Evolutionary conservation across 805 yeast species (phyloP).

Genomic region (Hanseniaspora opuntiae): DNA sequence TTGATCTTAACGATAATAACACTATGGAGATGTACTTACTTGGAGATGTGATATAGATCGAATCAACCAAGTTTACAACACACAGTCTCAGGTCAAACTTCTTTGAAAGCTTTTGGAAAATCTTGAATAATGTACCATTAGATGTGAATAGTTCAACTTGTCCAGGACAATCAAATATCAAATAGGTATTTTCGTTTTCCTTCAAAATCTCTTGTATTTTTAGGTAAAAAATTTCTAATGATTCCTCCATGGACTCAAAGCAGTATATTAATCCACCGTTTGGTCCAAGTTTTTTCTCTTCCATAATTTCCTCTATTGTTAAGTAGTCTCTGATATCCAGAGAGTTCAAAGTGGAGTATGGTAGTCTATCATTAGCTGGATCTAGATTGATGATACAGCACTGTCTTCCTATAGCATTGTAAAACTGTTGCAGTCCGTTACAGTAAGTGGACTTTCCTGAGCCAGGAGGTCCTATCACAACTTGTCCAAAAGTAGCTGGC

Average conservation of each 20-base stretch:
- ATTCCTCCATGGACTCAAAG: constrained; percentile 48
- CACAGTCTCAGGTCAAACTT: constrained; percentile 58
- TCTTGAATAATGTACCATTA: constrained; percentile 55
- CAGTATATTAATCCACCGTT: constrained; percentile 86
- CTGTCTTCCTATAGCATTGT: constrained; percentile 86
- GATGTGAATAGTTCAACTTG: constrained; percentile 92
- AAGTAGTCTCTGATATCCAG: constrained; percentile 68
- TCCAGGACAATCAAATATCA: constrained; percentile 86
- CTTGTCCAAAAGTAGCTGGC: constrained; percentile 58
- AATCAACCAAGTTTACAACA: constrained; percentile 78
- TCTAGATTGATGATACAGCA: constrained; percentile 77
- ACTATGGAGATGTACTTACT: constrained; percentile 77
- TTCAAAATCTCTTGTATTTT: constrained; percentile 44
- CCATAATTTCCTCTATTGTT: constrained; percentile 67
- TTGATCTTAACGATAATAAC: constrained; percentile 68
- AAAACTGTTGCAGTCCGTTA: constrained; percentile 79
- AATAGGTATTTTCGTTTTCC: constrained; percentile 43
- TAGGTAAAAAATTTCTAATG: constrained; percentile 44
- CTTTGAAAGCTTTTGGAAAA: constrained; percentile 53
- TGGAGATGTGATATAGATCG: constrained; percentile 68
- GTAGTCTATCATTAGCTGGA: constrained; percentile 69
- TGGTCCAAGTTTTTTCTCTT: constrained; percentile 59
- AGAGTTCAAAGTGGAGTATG: constrained; percentile 49
- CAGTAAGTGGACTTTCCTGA: constrained; percentile 94
- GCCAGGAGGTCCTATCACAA: constrained; percentile 96